Base-by-base conservation (phyloP, 495 filamentous ascomycete genomes). In the Cairneyella variabilis region DNA sequence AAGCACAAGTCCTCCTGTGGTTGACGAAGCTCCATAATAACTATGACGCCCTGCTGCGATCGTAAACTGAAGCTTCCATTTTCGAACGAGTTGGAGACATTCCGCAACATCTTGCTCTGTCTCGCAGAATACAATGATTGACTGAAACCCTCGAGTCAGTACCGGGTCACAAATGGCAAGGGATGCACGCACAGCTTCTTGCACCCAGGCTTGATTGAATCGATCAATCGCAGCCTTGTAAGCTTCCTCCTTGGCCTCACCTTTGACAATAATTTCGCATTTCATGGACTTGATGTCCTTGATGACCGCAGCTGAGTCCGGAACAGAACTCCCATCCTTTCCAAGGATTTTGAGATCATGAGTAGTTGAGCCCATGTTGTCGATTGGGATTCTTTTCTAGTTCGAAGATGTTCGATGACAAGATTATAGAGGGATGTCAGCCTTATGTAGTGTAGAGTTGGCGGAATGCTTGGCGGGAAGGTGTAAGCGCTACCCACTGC, bases 1-100 rank as follows among this genome's bases (percentile, higher is more conserved):
- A 53, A 58, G 46, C 25, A 59, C 51, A 26, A 59, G 34, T n/a
- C 49, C 50, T 6, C 40, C 21, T n/a, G 26, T 50, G 10, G 50
- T 40, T 18, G 56, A 41, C n/a, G 38, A 59, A 14, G 45, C 49
- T 1, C 56, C 56, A 47, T 43, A 39, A 16, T 54, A 50, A 30
- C 50, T 54, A 27, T 59, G 56, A 16, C 50, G 25, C 1, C 56
- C 56, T 10, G 39, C 17, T 36, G 43, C 2, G 8, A 59, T 59
- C 3, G 45, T 26, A 34, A 59, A 16, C 3, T 48, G 32, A 16
- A 54, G 32, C 20, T 51, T 21, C 48, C 48, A 57, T 25, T 43
- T 45, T 23, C 46, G 54, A 12, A 49, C 49, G 22, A 28, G 53
- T 8, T 32, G 22, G 18, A 58, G 28, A 36, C 9, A 20, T 2